Percentiles rank a stretch among this genome's conserved stretches.
These are phyloP conservation scores for Zea luxurians DNA, from an alignment of 176 grass and related monocot genomes.

Conservation along the genomic window DNA sequence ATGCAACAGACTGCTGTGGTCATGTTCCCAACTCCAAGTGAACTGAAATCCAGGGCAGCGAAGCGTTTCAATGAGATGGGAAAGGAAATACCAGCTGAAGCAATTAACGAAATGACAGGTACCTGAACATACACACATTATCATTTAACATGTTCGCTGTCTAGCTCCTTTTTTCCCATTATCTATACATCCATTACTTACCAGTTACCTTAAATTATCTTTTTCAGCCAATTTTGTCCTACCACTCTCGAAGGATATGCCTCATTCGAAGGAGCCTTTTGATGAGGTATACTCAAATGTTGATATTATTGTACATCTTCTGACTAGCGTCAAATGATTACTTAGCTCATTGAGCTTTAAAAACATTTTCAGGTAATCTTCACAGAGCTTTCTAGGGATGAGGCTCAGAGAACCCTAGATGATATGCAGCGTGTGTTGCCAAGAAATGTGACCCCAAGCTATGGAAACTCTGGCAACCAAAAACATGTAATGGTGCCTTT, in stretches of 20 bases:
- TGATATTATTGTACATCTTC: slow-evolving; percentile 4
- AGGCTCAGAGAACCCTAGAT: slow-evolving; percentile 51
- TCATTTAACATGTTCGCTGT: slow-evolving; percentile 2
- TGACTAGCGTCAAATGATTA: slow-evolving; percentile 1
- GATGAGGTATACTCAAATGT: slow-evolving; percentile 47
- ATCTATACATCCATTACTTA: slow-evolving; percentile 11
- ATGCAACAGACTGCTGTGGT: slow-evolving; percentile 59
- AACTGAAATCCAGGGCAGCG: slow-evolving; percentile 44
- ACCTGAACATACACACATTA: not conserved
- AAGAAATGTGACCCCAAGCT: slow-evolving; percentile 16
- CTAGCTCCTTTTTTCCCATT: not conserved
- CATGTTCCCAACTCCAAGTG: slow-evolving; percentile 50
- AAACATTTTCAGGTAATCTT: slow-evolving; percentile 57
- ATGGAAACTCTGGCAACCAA: slow-evolving; percentile 31
- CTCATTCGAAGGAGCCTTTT: slow-evolving; percentile 59
- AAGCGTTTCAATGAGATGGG: slow-evolving; percentile 62
- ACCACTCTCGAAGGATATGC: slow-evolving; percentile 55
- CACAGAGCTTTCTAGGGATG: slow-evolving; percentile 58
- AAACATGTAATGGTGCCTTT: slow-evolving; percentile 32
- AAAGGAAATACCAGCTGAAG: slow-evolving; percentile 66
- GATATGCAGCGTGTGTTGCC: slow-evolving; percentile 47
- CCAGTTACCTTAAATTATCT: not conserved
- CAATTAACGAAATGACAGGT: slow-evolving; percentile 71
- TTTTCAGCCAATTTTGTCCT: slow-evolving; percentile 66
- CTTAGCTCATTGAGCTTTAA: slow-evolving; percentile 17